Base-by-base conservation (phyloP, 1,284 basidiomycete species). In the Wallemia ichthyophaga region DNA sequence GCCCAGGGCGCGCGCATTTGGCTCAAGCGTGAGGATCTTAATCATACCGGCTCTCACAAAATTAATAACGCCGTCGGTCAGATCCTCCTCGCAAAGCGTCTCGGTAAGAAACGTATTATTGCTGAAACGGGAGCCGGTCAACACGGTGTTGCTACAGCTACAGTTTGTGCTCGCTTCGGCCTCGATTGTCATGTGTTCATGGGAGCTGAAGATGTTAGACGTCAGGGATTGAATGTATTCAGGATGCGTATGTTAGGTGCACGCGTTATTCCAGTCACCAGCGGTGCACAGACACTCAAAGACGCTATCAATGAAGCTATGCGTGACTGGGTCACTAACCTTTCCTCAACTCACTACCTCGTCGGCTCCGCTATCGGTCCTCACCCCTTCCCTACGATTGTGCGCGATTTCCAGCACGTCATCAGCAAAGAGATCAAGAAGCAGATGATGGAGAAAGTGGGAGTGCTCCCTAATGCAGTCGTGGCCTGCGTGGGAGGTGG, bases 41-140 rank as follows among this genome's bases (percentile, higher is more conserved):
- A 94, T 69, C 89, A 95, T 68, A 95, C 91, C 0, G 89, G 89
- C 26, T 94, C 88, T 17, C 89, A 95, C 71, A 95, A 95, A 71
- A 92, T 95, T 67, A 91, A 92, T 71, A 94, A 94, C 67, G 88
- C 87, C 19, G 80, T 94, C 61, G 88, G 88, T 37, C 88, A 88
- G 81, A 88, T 96, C 63, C 75, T 99, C 19, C 79, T 99, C 28
- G 94, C 94, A 2, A 78, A 79, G 61, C 77, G 92, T 56, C 73
- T 98, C 63, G 92, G 94, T 27, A 99, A 99, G 74, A 94, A 77
- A 57, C 79, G 91, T 58, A 96, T 99, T 68, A 96, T 98, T 64
- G 91, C 92, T 58, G 94, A 99, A 74, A 98, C 94, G 1, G 92
- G 92, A 62, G 92, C 94, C 0, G 94, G 94, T 27, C 92, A 98